Evolutionary conservation across 495 filamentous ascomycete species (phyloP).

Genomic region (Aspergillus hancockii): DNA sequence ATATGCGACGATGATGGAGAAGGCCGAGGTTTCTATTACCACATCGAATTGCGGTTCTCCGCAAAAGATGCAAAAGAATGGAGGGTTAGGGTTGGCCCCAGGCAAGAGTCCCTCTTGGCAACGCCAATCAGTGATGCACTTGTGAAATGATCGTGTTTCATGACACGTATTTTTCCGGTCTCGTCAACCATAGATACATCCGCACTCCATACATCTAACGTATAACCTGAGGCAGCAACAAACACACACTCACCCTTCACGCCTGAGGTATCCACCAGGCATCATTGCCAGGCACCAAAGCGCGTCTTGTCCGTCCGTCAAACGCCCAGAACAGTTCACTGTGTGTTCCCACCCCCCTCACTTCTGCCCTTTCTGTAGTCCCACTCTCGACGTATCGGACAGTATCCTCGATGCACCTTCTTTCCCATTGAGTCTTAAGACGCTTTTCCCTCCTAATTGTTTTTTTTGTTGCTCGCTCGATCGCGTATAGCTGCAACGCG

Average conservation of each 20-base stretch:
- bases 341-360: conserved; percentile 10
- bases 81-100: conserved; percentile 4
- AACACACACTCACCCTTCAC: no score
- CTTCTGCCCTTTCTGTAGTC: conserved; percentile 11
- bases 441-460: background rate
- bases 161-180: background rate
- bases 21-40: conserved; percentile 24
- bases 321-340: conserved; percentile 8
- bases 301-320: conserved; percentile 20
- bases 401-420: conserved; percentile 4
- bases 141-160: background rate
- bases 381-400: conserved; percentile 11
- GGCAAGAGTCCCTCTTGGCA: background rate
- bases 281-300: conserved; percentile 22
- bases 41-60: conserved; percentile 18
- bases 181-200: background rate
- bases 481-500: conserved; percentile 8
- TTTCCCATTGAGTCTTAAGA: background rate
- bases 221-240: conserved; percentile 1
- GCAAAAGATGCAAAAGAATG: conserved; percentile 10
- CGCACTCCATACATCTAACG: no score
- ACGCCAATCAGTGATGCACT: background rate
- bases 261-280: conserved; percentile 13
- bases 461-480: background rate
- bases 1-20: conserved; percentile 13